A percentile compares a stretch with the other conserved stretches of the same genome.
phyloP scores from a whole-genome alignment of 176 grass and related monocot genomes.

The Otatea glauca region DNA sequence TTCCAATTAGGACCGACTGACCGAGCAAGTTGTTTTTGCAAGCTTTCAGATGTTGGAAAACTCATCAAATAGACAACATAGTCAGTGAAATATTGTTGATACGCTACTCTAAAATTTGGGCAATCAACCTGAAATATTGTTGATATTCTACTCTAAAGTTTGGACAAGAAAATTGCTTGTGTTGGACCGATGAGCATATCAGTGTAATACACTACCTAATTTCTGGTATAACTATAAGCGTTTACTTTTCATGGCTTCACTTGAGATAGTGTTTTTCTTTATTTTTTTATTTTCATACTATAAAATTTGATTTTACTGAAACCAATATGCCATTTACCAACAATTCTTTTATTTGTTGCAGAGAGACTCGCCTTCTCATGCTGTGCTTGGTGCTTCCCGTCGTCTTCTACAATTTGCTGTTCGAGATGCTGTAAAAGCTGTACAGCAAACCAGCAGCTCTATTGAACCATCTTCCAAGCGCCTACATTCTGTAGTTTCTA shows the following conservation, averaged over 20 bases:
- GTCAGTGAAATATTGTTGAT: constrained; percentile 37
- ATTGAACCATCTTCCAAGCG: constrained; percentile 70
- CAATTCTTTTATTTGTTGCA: constrained; percentile 46
- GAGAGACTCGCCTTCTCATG: constrained; percentile 57
- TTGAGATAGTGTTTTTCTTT: constrained; percentile 28
- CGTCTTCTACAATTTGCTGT: constrained; percentile 92
- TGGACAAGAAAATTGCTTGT: constrained; percentile 13
- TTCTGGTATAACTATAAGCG: neutral
- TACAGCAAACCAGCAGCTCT: constrained; percentile 58
- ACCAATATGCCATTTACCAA: constrained; percentile 26
- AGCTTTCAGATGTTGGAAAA: constrained; percentile 26
- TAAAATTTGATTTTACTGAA: constrained; percentile 14
- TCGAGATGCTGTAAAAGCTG: constrained; percentile 90
- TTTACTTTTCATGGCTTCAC: constrained; percentile 5
- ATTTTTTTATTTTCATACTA: neutral
- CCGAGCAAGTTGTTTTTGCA: neutral
- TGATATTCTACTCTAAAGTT: constrained; percentile 21
- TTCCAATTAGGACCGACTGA: constrained; percentile 25
- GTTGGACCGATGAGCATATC: neutral
- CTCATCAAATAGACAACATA: neutral
- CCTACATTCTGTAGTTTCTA: constrained; percentile 76
- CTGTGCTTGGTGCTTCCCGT: constrained; percentile 63
- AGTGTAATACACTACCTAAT: neutral
- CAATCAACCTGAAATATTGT: constrained; percentile 27
- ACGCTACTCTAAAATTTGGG: neutral